Evolutionary conservation across 345 rosid genomes (phyloP), one percentile per base, ranked within the genome.

Genomic region (Punica granatum): DNA sequence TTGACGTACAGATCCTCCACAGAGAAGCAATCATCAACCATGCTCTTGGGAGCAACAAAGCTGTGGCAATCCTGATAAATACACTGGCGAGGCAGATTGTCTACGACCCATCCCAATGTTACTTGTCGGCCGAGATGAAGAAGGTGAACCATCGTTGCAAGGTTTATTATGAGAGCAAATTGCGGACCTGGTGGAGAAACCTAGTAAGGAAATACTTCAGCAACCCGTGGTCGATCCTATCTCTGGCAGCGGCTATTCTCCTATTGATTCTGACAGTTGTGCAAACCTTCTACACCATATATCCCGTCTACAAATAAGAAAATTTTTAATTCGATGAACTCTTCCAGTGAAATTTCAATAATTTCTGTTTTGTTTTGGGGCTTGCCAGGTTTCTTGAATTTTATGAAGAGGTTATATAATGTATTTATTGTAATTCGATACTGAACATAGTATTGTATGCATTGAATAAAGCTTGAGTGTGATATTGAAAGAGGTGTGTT

Each of bases 211-310:
- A 44, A 2, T 33, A 53, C 41, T 72, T 72, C 51, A 61, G 53
- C 60, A 66, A 13, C 49, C 75, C 75, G 0, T 67, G 71, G 75
- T 34, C 75, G 14, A 25, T 67, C 41, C 16, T 73, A 10, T 68
- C 76, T 32, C 69, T 73, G 16, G 21, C 59, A 15, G 76, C 72
- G 0, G 72, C 76, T 12, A 64, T 73, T 4, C 7, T 59, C n/a
- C 49, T 73, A 8, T 58, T 73, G 46, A 13, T 68, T 19, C 69
- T 73, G 16, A 44, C 76, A 0, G 18, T 64, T 32, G 41, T 58
- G 10, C 71, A 69, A 64, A 73, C 66, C 10, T 1, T 63, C 1
- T 64, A 64, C 25, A 30, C 65, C 13, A 16, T 58, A 13, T 61
- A 63, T 7, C 39, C 72, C 28, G 68, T 63, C 64, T 12, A 73